Base-by-base conservation (phyloP, 495 filamentous ascomycete species). In the Monascus purpureus region DNA sequence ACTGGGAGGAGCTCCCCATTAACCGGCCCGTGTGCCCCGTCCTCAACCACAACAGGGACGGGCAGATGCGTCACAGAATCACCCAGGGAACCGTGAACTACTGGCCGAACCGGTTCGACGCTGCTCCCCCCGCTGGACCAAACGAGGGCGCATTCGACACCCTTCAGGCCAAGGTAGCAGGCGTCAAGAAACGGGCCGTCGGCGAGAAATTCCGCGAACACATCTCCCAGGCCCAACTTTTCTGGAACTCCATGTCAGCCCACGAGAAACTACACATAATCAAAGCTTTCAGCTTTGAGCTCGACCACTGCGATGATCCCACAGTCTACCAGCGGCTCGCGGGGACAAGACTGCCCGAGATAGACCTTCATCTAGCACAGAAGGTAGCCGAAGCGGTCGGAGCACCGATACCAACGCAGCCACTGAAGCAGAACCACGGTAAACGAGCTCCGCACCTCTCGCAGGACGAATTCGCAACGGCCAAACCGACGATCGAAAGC, bases 291-390 rank as follows among this genome's bases (percentile, higher is more conserved):
- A 59, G 65, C 3, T 93, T 93, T 49, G 86, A 93, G 55, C 70
- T 93, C 5, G 80, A 85, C 43, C 85, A 93, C 54, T 93, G 86
- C 52, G 83, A 92, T 28, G 84, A 93, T 29, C 76, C 77, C 0
- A 44, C 80, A 15, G 84, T 93, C 13, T 92, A 87, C 46, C 63
- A 72, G 32, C 69, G 77, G 38, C 73, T 90, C 59, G 63, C 66
- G 15, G 49, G 40, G 7, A 47, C 77, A 29, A 75, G 85, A 14
- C 59, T 90, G 3, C 59, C 72, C 2, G 73, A 82, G 6, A 82
- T 90, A 42, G 79, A 84, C 38, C 51, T 85, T 1, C 60, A 61
- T 1, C 74, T 93, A 3, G 80, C 84, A 0, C 65, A 80, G 49
- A 56, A 59, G 2, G 80, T 87, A 6, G 75, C 80, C 0, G 67